phyloP scores from a whole-genome alignment of 176 grass and related monocot species.

The Eragrostis curvula region DNA sequence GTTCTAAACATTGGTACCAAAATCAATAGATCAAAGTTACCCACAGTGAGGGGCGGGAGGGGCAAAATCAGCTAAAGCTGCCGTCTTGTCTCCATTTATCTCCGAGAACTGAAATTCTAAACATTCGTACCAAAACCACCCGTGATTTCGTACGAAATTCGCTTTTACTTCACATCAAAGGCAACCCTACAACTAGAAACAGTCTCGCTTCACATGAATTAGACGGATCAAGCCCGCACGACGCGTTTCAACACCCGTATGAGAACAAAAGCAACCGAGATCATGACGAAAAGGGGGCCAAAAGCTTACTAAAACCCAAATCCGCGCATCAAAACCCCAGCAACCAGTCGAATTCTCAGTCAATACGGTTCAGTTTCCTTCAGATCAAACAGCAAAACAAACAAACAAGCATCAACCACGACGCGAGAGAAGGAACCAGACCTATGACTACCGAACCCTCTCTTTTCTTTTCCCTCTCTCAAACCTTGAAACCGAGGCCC shows the following conservation, averaged over 20 bases:
- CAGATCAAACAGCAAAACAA: conserved; percentile 36
- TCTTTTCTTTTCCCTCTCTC: neutral
- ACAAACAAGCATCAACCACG: neutral
- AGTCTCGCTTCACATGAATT: conserved; percentile 1
- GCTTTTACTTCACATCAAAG: neutral
- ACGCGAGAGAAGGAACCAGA: neutral
- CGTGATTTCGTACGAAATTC: neutral
- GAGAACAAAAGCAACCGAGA: neutral
- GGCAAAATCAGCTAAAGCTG: conserved; percentile 17
- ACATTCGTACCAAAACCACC: neutral
- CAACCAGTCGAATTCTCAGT: neutral
- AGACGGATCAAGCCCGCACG: neutral
- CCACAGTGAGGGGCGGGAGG: neutral
- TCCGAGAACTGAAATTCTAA: neutral
- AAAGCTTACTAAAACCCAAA: conserved; percentile 1
- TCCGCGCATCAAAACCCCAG: neutral
- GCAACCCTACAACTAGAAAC: neutral
- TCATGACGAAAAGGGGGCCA: too few species aligned
- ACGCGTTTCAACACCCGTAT: neutral
- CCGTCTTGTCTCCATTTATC: neutral
- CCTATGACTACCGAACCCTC: too few species aligned
- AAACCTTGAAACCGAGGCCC: neutral
- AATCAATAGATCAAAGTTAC: neutral
- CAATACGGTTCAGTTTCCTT: neutral
- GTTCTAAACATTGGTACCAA: too few species aligned